Percentiles rank a stretch among this genome's conserved stretches.
Evolutionary conservation across 352 stramenopile genomes (phyloP).

Genomic region (Albugo candida): DNA sequence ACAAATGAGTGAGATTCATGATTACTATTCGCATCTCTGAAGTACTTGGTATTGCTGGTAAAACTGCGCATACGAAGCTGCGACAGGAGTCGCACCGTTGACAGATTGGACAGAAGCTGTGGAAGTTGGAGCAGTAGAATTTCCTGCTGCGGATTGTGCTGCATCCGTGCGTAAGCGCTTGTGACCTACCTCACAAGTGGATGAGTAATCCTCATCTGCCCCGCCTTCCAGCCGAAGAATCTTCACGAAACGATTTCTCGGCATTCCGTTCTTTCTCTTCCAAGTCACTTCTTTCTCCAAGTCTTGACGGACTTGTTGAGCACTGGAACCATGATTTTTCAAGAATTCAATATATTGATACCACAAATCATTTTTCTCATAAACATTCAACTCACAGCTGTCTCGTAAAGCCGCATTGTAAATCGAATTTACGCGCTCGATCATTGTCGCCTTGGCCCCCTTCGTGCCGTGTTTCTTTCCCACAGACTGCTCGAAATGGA

Average conservation of each 20-base stretch:
- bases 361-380: conserved; percentile 70
- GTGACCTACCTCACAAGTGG: not conserved
- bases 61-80: conserved; percentile 26
- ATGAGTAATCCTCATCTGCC: not conserved
- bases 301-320: conserved; percentile 28
- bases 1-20: too few species aligned
- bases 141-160: not conserved
- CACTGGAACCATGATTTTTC: conserved; percentile 23
- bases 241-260: conserved; percentile 31
- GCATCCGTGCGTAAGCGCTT: not conserved
- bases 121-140: not conserved
- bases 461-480: conserved; percentile 1
- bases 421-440: conserved; percentile 19
- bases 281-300: conserved; percentile 32
- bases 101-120: conserved; percentile 3
- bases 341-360: conserved; percentile 62
- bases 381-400: conserved; percentile 23
- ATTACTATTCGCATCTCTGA: too few species aligned
- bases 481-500: conserved; percentile 36
- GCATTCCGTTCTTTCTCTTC: conserved; percentile 40
- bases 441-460: conserved; percentile 12
- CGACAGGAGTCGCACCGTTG: conserved; percentile 7
- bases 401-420: conserved; percentile 32
- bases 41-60: conserved; percentile 68
- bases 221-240: conserved; percentile 25